Evolutionary conservation across 1,284 basidiomycete species (phyloP).

Genomic region (Ustilago bromivora): DNA sequence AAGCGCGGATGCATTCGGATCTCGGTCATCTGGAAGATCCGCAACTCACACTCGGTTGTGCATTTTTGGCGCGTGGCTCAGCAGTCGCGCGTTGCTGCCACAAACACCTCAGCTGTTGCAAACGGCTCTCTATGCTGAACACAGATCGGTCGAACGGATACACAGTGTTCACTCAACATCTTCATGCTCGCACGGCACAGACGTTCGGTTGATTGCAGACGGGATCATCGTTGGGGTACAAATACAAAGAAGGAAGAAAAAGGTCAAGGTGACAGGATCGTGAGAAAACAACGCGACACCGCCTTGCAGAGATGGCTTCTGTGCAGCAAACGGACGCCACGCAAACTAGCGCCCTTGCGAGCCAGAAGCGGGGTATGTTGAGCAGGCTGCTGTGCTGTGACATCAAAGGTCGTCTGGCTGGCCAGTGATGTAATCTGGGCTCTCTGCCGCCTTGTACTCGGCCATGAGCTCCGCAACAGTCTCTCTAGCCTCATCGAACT

Average conservation of each 20-base stretch:
- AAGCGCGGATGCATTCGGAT: constrained; percentile 29
- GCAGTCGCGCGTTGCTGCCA: constrained; percentile 9
- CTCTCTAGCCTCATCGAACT: constrained; percentile 67
- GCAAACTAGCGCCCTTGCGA: background rate
- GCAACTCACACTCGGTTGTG: background rate
- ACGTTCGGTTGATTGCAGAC: background rate
- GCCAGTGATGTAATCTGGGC: constrained; percentile 57
- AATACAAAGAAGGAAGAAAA: constrained; percentile 21
- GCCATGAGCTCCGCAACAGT: constrained; percentile 66
- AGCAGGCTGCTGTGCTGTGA: background rate
- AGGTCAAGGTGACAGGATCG: constrained; percentile 5
- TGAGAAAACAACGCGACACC: background rate
- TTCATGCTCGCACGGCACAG: background rate
- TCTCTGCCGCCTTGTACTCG: constrained; percentile 67
- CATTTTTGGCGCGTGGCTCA: constrained; percentile 19
- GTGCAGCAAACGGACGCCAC: background rate
- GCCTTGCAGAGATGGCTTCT: background rate
- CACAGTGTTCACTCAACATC: background rate
- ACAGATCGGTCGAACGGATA: too few relatives aligned
- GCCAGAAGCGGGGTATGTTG: background rate
- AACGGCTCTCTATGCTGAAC: too few relatives aligned
- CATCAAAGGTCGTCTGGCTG: constrained; percentile 47
- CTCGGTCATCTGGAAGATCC: constrained; percentile 33
- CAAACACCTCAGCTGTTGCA: background rate
- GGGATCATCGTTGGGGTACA: constrained; percentile 7